Evolutionary conservation across 345 rosid genomes (phyloP), one percentile per base, ranked within the genome.

Genomic region (Aquilaria yunnanensis): DNA sequence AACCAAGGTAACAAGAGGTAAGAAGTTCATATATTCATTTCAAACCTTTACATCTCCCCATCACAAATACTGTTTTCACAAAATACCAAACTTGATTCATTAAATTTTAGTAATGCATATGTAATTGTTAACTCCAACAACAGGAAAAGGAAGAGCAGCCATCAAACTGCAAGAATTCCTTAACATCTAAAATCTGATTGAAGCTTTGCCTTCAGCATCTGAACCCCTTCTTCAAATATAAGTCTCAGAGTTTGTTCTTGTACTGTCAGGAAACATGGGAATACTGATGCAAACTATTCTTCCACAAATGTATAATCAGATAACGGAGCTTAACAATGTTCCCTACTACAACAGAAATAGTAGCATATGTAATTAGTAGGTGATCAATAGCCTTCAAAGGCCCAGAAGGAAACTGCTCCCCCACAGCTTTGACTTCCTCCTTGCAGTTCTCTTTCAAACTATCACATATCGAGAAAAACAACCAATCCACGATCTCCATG

Each of bases 181-280:
- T 23, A 37, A 37, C 43, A 4, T 9, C 43, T 9, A 37, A 37
- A 37, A 37, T 37, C 43, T 37, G 3, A 37, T 37, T 37, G 43
- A 5, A 37, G 43, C 29, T 12, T 62, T 78, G 90, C 96, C 92
- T 85, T 85, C 51, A 94, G 86, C 96, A 94, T 90, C 74, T 86
- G 83, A 72, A 94, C 51, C 55, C 96, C 96, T 83, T 90, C 97
- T 72, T 83, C 89, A 78, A 86, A 90, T 16, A 80, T 80, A 62
- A 94, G 77, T 14, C 87, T 72, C 67, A 86, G 57, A 56, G 97
- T 90, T 58, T 83, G 76, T 33, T 76, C 67, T 83, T 70, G 72
- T 86, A 93, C 98, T 92, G 61, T 65, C 14, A 37, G 9, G 10
- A 53, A 33, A 54, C 2, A 33, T 37, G 8, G 4, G 5, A 4